Percentiles rank a stretch among this genome's conserved stretches.
Conservation (phyloP, 1,139 yeast species). For the Kodamaea fungicola region DNA sequence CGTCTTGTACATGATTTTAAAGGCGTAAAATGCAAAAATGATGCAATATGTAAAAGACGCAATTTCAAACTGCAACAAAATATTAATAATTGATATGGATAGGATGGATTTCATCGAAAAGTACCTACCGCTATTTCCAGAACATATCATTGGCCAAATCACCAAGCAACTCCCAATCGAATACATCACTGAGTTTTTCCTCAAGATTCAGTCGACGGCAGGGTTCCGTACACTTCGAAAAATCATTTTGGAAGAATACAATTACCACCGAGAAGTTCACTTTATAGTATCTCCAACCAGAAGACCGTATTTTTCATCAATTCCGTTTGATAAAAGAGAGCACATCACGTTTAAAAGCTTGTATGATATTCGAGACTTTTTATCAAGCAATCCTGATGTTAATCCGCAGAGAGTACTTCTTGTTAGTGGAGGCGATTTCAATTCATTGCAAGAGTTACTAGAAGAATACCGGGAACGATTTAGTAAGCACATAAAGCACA, state of each 20-base stretch:
- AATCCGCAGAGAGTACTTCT: slow-evolving; percentile 26
- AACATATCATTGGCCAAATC: slow-evolving; percentile 24
- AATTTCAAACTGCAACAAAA: no score
- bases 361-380: slow-evolving; percentile 33
- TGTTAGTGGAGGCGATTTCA: slow-evolving; percentile 33
- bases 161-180: slow-evolving; percentile 23
- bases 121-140: slow-evolving; percentile 25
- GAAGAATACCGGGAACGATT: slow-evolving; percentile 17
- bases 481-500: slow-evolving; percentile 7
- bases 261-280: slow-evolving; percentile 29
- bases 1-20: no score
- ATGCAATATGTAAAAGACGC: no score
- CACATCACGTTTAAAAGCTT: slow-evolving; percentile 26
- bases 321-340: slow-evolving; percentile 13
- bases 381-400: slow-evolving; percentile 24
- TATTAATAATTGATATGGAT: no score
- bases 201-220: slow-evolving; percentile 14
- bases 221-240: slow-evolving; percentile 13
- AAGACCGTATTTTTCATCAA: slow-evolving; percentile 23
- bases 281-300: slow-evolving; percentile 31
- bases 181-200: slow-evolving; percentile 26
- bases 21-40: no score
- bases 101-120: not conserved
- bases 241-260: slow-evolving; percentile 23
- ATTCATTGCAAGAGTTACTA: slow-evolving; percentile 25